phyloP scores from a whole-genome alignment of 139 green algal species.

The Chlamydomonas schloesseri region DNA sequence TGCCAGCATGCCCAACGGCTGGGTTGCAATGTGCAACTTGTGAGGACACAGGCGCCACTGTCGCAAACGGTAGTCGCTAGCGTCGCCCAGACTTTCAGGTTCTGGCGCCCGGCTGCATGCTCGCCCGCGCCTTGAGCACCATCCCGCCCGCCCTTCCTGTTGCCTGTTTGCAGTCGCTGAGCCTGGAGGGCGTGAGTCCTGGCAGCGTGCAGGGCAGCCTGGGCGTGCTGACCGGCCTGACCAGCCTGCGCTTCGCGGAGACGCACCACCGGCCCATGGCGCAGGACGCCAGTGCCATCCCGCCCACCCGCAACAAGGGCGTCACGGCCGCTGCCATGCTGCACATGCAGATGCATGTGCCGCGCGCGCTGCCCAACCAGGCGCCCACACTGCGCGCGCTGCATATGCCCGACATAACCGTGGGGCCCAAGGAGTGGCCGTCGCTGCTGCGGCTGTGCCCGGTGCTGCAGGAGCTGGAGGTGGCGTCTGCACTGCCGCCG shows the following conservation, averaged over 20 bases:
- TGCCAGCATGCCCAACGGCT: too few species aligned
- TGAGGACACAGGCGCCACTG: too few species aligned
- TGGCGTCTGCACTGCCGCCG: neutral
- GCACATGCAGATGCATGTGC: neutral
- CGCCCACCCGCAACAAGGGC: neutral
- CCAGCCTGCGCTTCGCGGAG: neutral
- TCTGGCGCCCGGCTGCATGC: too few species aligned
- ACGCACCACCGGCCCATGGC: neutral
- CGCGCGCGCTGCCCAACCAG: too few species aligned
- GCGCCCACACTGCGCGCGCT: neutral
- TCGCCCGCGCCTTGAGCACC: too few species aligned
- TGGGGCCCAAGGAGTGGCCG: neutral
- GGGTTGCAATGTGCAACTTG: too few species aligned
- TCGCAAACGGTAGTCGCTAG: too few species aligned
- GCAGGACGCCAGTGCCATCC: neutral
- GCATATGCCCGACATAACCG: neutral
- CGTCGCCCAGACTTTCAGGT: too few species aligned
- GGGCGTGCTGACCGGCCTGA: neutral
- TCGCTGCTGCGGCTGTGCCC: neutral
- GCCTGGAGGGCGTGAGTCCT: neutral
- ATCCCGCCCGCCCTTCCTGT: too few species aligned
- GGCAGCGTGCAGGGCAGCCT: neutral
- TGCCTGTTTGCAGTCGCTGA: neutral
- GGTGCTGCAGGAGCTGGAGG: slow-evolving; percentile 1
- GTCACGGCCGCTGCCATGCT: neutral